Base-by-base conservation (phyloP, 306 rosid genomes). In the Castanea crenata region DNA sequence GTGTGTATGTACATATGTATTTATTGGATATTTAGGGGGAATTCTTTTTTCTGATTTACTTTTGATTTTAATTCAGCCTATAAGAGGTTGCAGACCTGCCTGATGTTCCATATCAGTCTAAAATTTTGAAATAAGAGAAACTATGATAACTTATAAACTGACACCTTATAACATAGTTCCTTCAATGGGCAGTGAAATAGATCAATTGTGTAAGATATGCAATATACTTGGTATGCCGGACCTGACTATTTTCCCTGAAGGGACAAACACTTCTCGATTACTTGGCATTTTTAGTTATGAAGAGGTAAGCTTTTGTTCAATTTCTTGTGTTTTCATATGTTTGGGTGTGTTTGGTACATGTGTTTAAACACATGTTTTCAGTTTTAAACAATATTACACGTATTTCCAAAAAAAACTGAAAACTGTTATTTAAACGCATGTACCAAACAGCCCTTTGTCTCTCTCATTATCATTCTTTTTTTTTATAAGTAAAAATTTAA, bases 171-270 rank as follows among this genome's bases (percentile, higher is more conserved):
- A 61, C 67, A 21, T 79, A 14, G 41, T 78, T 80, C 68, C 64
- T 59, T 83, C 71, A 63, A 73, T 82, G 81, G 57, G 85, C 91
- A 92, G 97, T 86, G 97, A 89, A 88, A 85, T 92, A 62, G 97
- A 92, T 88, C 97, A 92, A 81, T 75, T 92, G 88, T 84, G 84
- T 93, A 91, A 91, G 89, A 89, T 92, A 84, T 87, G 90, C 80
- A 44, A 84, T 73, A 71, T 92, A 78, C 93, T 91, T 74, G 97
- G 97, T 63, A 83, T 83, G 41, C 97, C 97, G 10, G 96, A 91
- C 82, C 77, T 82, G 82, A 63, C 85, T 79, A 76, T 87, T 74
- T 89, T 90, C 79, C 86, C 92, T 63, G 70, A 81, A 25, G 91
- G 91, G 78, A 83, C 85, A 5, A 84, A 88, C 83, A 82, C 82